phyloP scores from a whole-genome alignment of 495 filamentous ascomycete species.

The Evernia prunastri region DNA sequence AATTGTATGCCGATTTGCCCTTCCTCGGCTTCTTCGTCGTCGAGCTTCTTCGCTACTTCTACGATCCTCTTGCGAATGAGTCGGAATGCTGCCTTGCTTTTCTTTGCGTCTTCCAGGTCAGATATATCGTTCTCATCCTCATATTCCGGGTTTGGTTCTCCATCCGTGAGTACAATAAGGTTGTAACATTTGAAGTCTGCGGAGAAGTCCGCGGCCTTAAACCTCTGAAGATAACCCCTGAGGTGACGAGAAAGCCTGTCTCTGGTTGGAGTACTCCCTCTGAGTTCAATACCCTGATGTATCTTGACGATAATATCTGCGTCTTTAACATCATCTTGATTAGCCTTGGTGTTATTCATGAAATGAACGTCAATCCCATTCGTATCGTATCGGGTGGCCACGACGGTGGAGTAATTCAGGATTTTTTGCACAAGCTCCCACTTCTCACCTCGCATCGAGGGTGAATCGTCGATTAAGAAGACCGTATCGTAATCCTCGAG shows the following conservation, averaged over 20 bases:
- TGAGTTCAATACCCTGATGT: not conserved
- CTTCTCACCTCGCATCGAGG: constrained; percentile 1
- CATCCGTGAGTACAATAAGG: constrained; percentile 7
- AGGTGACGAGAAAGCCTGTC: constrained; percentile 1
- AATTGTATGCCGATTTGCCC: not conserved
- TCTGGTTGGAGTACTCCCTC: not conserved
- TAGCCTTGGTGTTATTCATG: not conserved
- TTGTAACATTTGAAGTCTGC: constrained; percentile 6
- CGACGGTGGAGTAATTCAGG: not conserved
- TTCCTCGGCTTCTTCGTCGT: not conserved
- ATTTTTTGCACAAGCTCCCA: constrained; percentile 3
- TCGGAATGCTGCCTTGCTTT: not conserved
- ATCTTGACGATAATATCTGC: not conserved
- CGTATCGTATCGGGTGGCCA: not conserved
- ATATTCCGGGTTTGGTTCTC: constrained; percentile 1
- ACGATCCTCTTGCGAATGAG: constrained; percentile 9
- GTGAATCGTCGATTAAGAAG: constrained; percentile 1
- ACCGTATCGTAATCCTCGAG: not conserved
- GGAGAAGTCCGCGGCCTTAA: not conserved
- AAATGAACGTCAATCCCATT: not conserved
- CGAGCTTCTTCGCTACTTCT: constrained; percentile 3
- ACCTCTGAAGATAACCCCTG: not conserved
- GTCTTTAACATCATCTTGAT: not conserved
- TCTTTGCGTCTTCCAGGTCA: constrained; percentile 5
- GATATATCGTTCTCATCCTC: not conserved